Percentiles rank a stretch among this genome's conserved stretches.
phyloP scores from a whole-genome alignment of 1,284 basidiomycete species.

The Schizophyllum amplum region DNA sequence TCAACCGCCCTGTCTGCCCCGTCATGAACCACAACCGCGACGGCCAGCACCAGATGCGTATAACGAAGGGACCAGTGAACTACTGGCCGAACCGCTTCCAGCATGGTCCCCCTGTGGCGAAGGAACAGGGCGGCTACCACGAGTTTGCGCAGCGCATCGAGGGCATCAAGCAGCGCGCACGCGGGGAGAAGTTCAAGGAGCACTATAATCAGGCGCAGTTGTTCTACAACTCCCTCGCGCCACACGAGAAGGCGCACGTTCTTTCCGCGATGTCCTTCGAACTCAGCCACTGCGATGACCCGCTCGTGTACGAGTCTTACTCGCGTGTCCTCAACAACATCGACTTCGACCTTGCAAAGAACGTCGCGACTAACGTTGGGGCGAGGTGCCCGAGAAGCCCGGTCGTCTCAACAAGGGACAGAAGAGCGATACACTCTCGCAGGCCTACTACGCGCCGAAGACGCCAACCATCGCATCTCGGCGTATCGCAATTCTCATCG shows the following conservation, averaged over 20 bases:
- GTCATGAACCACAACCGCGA: constrained; percentile 60
- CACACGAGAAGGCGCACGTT: constrained; percentile 62
- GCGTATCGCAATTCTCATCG: constrained; percentile 66
- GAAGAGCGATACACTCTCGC: constrained; percentile 47
- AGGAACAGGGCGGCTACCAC: constrained; percentile 47
- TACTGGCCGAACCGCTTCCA: constrained; percentile 71
- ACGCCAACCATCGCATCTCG: constrained; percentile 59
- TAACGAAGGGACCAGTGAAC: constrained; percentile 55
- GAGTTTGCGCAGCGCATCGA: constrained; percentile 46
- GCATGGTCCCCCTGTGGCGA: constrained; percentile 38
- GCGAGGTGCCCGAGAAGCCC: constrained; percentile 41
- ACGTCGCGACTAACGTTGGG: constrained; percentile 61
- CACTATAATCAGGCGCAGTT: constrained; percentile 65
- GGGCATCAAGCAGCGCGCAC: constrained; percentile 63
- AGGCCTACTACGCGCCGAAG: constrained; percentile 48
- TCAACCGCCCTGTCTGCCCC: constrained; percentile 78
- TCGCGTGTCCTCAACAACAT: constrained; percentile 61
- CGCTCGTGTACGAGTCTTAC: constrained; percentile 58
- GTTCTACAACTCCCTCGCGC: constrained; percentile 71
- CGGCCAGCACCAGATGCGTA: constrained; percentile 39
- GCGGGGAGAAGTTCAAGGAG: constrained; percentile 68
- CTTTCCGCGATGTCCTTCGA: constrained; percentile 67
- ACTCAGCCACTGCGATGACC: constrained; percentile 71
- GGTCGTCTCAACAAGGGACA: constrained; percentile 48
- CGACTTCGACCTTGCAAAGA: constrained; percentile 59